A percentile compares a stretch with the other conserved stretches of the same genome.
These are phyloP conservation scores for Penicillium odoratum DNA, from an alignment of 495 filamentous ascomycete species.

Conservation along the genomic window DNA sequence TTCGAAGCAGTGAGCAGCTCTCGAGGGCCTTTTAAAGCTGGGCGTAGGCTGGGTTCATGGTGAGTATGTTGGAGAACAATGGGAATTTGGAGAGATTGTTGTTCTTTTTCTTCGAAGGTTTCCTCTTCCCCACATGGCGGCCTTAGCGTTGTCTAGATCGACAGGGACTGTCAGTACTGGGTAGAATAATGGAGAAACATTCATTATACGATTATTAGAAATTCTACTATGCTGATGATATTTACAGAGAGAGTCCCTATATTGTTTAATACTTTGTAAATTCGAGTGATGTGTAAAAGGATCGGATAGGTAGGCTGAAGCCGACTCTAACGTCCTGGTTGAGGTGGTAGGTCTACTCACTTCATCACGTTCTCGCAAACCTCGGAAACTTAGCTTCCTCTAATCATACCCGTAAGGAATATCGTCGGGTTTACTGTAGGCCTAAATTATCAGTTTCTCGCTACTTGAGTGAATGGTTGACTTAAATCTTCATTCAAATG, in stretches of 20 bases:
- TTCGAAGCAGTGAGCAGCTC: not conserved
- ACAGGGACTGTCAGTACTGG: not conserved
- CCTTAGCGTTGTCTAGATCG: not conserved
- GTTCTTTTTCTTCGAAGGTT: slow-evolving; percentile 1
- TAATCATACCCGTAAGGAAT: too few species aligned
- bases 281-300: too few species aligned
- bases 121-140: not conserved
- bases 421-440: too few species aligned
- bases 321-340: too few species aligned
- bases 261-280: too few species aligned
- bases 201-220: not conserved
- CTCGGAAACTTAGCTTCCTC: too few species aligned
- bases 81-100: slow-evolving; percentile 6
- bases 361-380: too few species aligned
- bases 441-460: not conserved
- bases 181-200: not conserved
- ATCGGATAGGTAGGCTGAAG: too few species aligned
- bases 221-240: too few species aligned
- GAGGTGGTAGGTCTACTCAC: too few species aligned
- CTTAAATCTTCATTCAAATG: not conserved
- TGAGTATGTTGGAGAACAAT: slow-evolving; percentile 10
- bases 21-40: not conserved
- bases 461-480: not conserved
- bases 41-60: not conserved
- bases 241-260: too few species aligned